A percentile compares a stretch with the other conserved stretches of the same genome.
Evolutionary conservation across 2,329 filamentous ascomycete genomes (phyloP).

Genomic region (Ilyonectria robusta): DNA sequence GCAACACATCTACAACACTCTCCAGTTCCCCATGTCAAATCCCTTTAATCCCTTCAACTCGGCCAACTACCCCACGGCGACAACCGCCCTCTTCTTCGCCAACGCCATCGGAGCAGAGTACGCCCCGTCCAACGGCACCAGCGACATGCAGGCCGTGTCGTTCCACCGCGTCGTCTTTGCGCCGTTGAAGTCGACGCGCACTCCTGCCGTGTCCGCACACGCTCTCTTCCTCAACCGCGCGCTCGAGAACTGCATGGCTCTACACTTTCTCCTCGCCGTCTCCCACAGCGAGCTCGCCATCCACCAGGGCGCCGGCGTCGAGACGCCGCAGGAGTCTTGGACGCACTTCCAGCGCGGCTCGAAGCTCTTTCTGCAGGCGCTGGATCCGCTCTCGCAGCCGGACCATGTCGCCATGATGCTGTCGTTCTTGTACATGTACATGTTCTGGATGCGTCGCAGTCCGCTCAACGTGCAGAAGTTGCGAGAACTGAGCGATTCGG

Average conservation of each 20-base stretch:
- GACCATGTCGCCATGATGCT: slow-evolving; percentile 33
- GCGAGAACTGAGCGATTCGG: slow-evolving; percentile 12
- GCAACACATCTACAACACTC: not conserved
- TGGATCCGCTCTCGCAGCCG: slow-evolving; percentile 1
- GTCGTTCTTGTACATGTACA: slow-evolving; percentile 32
- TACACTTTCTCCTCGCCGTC: slow-evolving; percentile 30
- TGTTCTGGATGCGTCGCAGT: slow-evolving; percentile 34
- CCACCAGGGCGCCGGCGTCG: slow-evolving; percentile 22
- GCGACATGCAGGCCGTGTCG: slow-evolving; percentile 24
- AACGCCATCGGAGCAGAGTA: slow-evolving; percentile 5
- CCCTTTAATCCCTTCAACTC: slow-evolving; percentile 9
- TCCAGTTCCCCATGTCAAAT: slow-evolving; percentile 10
- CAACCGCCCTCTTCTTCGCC: slow-evolving; percentile 14
- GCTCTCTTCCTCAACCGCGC: slow-evolving; percentile 25
- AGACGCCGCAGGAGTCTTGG: slow-evolving; percentile 23
- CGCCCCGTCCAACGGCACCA: slow-evolving; percentile 28
- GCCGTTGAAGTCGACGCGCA: slow-evolving; percentile 26
- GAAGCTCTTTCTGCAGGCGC: slow-evolving; percentile 19
- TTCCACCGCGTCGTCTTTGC: slow-evolving; percentile 29
- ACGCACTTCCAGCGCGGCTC: slow-evolving; percentile 32
- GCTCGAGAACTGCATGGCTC: slow-evolving; percentile 20
- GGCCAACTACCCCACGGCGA: slow-evolving; percentile 10
- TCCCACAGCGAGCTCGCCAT: slow-evolving; percentile 34
- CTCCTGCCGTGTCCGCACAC: slow-evolving; percentile 18
- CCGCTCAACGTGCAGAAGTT: slow-evolving; percentile 21